phyloP scores from a whole-genome alignment of 768 basidiomycete species.

The Phylloporus arenicola region DNA sequence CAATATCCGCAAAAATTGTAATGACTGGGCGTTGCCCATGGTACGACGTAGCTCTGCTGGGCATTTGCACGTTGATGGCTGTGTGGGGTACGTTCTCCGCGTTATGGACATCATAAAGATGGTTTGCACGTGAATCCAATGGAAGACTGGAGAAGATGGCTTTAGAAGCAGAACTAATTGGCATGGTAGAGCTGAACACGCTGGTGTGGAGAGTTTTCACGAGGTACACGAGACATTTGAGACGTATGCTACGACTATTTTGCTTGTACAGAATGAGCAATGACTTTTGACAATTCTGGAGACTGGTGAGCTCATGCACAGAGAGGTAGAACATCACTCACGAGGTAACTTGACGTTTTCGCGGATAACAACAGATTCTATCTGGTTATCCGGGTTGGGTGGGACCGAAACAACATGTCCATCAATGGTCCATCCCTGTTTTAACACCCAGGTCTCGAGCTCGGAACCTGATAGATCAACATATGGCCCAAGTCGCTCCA shows the following conservation, averaged over 20 bases:
- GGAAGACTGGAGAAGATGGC: neutral
- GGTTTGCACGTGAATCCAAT: neutral
- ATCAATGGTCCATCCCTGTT: conserved; percentile 65
- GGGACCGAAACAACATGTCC: conserved; percentile 63
- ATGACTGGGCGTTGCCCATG: conserved; percentile 44
- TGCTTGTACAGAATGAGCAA: conserved; percentile 61
- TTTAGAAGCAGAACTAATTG: neutral
- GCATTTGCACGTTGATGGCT: conserved; percentile 57
- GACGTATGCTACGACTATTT: conserved; percentile 27
- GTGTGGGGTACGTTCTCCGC: conserved; percentile 72
- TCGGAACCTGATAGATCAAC: conserved; percentile 62
- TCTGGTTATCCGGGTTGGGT: conserved; percentile 83
- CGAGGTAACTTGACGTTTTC: conserved; percentile 78
- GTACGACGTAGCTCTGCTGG: conserved; percentile 53
- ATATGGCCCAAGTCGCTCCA: conserved; percentile 64
- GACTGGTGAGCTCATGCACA: neutral
- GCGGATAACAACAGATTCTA: conserved; percentile 79
- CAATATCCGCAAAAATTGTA: conserved; percentile 64
- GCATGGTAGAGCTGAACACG: neutral
- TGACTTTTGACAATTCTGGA: conserved; percentile 72
- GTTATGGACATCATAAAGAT: conserved; percentile 37
- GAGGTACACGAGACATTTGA: conserved; percentile 3
- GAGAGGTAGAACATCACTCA: conserved; percentile 35
- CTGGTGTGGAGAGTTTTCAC: conserved; percentile 2
- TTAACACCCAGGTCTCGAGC: conserved; percentile 53